Conservation (phyloP, 768 basidiomycete genomes). For the Mycena leptocephala region DNA sequence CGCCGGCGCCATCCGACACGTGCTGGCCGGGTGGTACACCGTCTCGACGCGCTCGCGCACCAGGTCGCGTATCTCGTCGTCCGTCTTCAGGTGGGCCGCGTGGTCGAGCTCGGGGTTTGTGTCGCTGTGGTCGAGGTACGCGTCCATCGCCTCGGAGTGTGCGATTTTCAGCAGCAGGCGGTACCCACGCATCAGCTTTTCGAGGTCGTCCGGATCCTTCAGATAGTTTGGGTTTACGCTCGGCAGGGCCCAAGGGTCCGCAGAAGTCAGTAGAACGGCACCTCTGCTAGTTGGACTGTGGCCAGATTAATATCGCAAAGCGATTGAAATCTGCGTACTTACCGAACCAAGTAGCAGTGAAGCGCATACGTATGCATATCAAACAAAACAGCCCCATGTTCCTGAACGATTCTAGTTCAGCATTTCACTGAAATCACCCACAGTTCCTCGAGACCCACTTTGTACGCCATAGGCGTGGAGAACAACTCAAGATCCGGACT, state of each 20-base stretch:
- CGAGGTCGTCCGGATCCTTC: constrained; percentile 56
- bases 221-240: constrained; percentile 64
- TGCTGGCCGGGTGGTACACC: constrained; percentile 64
- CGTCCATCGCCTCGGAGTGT: constrained; percentile 56
- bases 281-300: constrained; percentile 62
- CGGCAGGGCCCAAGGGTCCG: constrained; percentile 61
- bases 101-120: constrained; percentile 59
- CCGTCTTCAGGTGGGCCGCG: constrained; percentile 51
- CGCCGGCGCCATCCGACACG: constrained; percentile 63
- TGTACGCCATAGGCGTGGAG: constrained; percentile 60
- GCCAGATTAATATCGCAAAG: not conserved
- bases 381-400: constrained; percentile 54
- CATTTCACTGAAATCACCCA: not conserved
- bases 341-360: constrained; percentile 63
- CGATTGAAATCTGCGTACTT: not conserved
- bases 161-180: constrained; percentile 57
- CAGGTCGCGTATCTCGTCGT: constrained; percentile 59
- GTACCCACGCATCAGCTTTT: constrained; percentile 61
- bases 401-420: constrained; percentile 38
- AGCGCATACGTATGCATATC: constrained; percentile 58
- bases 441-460: constrained; percentile 44
- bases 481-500: constrained; percentile 69
- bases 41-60: constrained; percentile 62
- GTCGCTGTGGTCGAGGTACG: constrained; percentile 53
- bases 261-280: constrained; percentile 55